A percentile compares a stretch with the other conserved stretches of the same genome.
Conservation (phyloP, 257 asterid genomes). For the Solanum medicagineum region DNA sequence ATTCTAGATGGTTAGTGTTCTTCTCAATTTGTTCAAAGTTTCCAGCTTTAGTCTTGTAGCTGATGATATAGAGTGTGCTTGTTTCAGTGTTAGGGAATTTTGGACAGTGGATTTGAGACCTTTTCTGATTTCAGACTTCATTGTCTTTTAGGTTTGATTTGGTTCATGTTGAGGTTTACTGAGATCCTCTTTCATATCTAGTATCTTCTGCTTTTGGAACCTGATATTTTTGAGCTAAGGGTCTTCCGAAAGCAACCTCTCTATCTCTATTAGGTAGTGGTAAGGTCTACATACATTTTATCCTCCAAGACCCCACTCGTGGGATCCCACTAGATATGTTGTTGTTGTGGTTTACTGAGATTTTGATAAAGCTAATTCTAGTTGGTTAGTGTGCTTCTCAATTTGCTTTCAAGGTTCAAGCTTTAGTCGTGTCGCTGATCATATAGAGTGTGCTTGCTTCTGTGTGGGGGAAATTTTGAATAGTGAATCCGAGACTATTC, state of each 20-base stretch:
- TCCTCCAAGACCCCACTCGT: no score
- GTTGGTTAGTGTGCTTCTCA: no score
- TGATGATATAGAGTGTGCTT: not conserved
- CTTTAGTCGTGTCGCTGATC: not conserved
- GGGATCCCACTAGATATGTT: no score
- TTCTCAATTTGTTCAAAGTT: not conserved
- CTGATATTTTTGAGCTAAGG: no score
- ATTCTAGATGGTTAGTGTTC: not conserved
- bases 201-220: no score
- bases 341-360: no score
- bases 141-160: not conserved
- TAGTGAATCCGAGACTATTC: not conserved
- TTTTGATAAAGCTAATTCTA: no score
- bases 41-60: not conserved
- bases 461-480: not conserved
- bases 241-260: no score
- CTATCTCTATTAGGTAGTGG: no score
- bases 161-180: not conserved
- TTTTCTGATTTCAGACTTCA: not conserved
- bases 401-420: not conserved
- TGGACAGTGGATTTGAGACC: not conserved
- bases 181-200: no score
- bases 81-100: not conserved
- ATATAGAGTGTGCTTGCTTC: not conserved
- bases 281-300: no score